phyloP scores from a whole-genome alignment of 2,329 filamentous ascomycete species.

The Ceratocystis eucalypticola region DNA sequence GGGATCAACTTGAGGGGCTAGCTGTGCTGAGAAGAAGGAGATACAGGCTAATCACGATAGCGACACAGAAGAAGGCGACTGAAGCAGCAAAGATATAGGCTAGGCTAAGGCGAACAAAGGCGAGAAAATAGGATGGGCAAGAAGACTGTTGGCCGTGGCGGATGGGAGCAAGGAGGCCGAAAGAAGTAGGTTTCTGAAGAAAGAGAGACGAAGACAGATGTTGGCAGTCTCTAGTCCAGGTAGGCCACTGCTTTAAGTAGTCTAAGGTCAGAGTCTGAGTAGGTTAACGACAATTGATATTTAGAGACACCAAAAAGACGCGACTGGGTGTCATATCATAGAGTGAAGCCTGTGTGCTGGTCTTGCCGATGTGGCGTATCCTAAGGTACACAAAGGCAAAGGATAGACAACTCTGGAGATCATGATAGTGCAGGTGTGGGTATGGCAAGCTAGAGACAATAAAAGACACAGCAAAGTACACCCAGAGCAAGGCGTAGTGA shows the following conservation, averaged over 20 bases:
- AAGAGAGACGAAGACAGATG: not conserved
- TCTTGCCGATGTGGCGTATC: constrained; percentile 3
- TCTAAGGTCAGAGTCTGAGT: not conserved
- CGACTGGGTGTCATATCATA: not conserved
- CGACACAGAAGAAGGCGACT: not conserved
- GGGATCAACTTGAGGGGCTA: not conserved
- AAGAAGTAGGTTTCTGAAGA: not conserved
- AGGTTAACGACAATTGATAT: not conserved
- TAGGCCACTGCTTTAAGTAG: not conserved
- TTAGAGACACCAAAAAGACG: not conserved
- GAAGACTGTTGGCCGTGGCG: not conserved
- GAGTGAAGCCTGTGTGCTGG: not conserved
- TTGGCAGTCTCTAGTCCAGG: not conserved
- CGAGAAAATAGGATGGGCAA: not conserved
- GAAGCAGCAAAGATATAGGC: not conserved
- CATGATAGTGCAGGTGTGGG: constrained; percentile 2
- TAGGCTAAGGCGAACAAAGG: not conserved
- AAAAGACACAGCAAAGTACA: not conserved
- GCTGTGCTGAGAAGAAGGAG: no score
- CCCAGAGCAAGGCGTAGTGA: not conserved
- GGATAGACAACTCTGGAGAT: not conserved
- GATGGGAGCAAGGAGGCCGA: not conserved
- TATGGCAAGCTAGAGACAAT: constrained; percentile 6
- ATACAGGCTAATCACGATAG: not conserved
- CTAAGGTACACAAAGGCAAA: not conserved